Evolutionary conservation across 2,329 filamentous ascomycete species (phyloP), one percentile per base, ranked within the genome.

Genomic region (Phialemoniopsis sp.): DNA sequence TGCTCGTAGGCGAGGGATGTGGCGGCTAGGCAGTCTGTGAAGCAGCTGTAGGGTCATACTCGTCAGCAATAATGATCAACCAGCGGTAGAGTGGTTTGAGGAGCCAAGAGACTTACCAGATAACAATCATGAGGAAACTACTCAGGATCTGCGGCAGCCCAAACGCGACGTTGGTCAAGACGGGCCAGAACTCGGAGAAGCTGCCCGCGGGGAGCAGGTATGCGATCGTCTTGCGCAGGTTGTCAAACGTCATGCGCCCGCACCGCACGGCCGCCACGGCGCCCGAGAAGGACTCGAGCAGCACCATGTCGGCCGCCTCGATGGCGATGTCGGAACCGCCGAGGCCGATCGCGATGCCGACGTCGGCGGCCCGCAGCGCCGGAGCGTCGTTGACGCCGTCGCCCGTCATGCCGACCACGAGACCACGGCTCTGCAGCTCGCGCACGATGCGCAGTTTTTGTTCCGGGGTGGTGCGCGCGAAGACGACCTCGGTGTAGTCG

Each of bases 301-400:
- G 72, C 18, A 94, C 84, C 69, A 94, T 93, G 39, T 85, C 83
- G 1, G 88, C 86, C 0, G 86, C 85, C 38, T 85, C 85, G 46
- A 93, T 81, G 4, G 89, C 89, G 29, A 94, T 85, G 55, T 94
- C 89, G 0, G 84, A 88, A 5, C 88, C 88, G 1, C 80, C 84
- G 21, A 26, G 21, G 2, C 85, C 86, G 49, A 94, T 80, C 2
- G 87, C 85, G 44, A 95, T 91, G 41, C 87, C 87, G 2, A 94
- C 80, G 50, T 95, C 88, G 13, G 89, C 87, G 1, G 82, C 81
- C 3, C 85, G 80, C 4, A 95, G 75, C 3, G 88, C 88, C 0
- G 88, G 87, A 0, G 87, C 85, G 54, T 95, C 89, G 52, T 94
- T 94, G 49, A 91, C 87, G 14, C 89, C 88, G 50, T 94, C 88